Conservation (phyloP, 345 rosid genomes). For the Linum usitatissimum region DNA sequence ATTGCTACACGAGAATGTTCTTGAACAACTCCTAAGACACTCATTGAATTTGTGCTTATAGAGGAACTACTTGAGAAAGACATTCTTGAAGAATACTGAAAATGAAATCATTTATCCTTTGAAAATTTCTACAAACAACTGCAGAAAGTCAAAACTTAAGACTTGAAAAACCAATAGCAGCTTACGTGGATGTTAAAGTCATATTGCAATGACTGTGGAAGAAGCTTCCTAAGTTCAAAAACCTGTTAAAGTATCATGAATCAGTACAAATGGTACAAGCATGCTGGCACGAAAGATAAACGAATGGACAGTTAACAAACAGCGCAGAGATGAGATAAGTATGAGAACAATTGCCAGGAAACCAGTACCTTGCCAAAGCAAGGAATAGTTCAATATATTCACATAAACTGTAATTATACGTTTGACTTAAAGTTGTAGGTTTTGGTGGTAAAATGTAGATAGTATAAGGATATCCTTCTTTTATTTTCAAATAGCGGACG, state of each 20-base stretch:
- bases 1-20: background rate
- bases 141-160: background rate
- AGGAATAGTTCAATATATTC: too few relatives aligned
- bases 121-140: background rate
- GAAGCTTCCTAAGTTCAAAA: conserved; percentile 84
- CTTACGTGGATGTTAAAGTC: conserved; percentile 94
- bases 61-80: background rate
- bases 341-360: too few relatives aligned
- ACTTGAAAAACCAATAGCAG: conserved; percentile 6
- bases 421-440: too few relatives aligned
- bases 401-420: too few relatives aligned
- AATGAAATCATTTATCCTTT: background rate
- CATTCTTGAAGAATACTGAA: background rate
- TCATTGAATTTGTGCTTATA: too few relatives aligned
- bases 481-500: too few relatives aligned
- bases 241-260: conserved; percentile 34
- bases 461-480: too few relatives aligned
- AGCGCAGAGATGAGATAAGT: too few relatives aligned
- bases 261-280: background rate
- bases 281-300: background rate
- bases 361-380: too few relatives aligned
- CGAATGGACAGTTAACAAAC: background rate
- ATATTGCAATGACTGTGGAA: conserved; percentile 50
- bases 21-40: background rate
- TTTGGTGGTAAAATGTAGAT: too few relatives aligned